These are phyloP conservation scores for Cajanus cajan DNA, from an alignment of 306 rosid species.

Conservation along the genomic window DNA sequence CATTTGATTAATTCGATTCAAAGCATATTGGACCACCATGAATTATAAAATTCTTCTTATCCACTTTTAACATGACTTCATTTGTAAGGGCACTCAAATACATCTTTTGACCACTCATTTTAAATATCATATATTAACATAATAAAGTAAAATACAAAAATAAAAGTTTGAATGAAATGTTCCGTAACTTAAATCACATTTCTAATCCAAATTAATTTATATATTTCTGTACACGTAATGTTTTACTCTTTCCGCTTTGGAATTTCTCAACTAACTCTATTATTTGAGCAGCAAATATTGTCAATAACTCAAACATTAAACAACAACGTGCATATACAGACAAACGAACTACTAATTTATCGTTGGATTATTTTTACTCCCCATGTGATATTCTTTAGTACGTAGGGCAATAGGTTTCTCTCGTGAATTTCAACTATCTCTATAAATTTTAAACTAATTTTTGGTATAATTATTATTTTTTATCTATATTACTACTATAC, in stretches of 20 bases:
- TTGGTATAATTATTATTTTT: too few relatives aligned
- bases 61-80: background rate
- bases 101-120: background rate
- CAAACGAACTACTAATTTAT: background rate
- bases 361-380: background rate
- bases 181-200: background rate
- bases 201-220: background rate
- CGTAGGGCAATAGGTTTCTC: too few relatives aligned
- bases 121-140: background rate
- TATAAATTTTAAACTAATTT: too few relatives aligned
- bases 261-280: background rate
- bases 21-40: background rate
- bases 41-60: background rate
- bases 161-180: too few relatives aligned
- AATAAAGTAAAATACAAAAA: background rate
- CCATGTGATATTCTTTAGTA: background rate
- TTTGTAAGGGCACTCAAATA: background rate
- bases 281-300: background rate
- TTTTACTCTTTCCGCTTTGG: background rate
- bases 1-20: background rate
- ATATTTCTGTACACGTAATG: background rate
- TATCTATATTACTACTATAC: too few relatives aligned
- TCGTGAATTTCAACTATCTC: too few relatives aligned
- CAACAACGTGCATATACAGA: background rate
- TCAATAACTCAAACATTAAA: background rate